Conservation (phyloP, 495 filamentous ascomycete genomes). For the Aspergillus nanangensis region DNA sequence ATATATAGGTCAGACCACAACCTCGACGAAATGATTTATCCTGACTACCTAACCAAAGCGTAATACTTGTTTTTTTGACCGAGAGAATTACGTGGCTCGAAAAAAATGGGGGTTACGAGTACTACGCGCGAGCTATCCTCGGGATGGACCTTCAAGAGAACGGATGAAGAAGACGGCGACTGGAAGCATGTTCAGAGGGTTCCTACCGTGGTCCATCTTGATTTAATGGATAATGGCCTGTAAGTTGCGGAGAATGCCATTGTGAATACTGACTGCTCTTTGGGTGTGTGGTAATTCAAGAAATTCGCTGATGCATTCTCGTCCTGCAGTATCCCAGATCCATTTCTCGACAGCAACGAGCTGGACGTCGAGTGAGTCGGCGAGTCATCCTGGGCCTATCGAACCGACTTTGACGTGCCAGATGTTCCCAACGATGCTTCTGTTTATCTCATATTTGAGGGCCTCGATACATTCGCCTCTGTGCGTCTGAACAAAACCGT, state of each 20-base stretch:
- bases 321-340: constrained; percentile 19
- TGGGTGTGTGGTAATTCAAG: too few relatives aligned
- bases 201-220: constrained; percentile 76
- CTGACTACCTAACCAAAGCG: too few relatives aligned
- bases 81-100: too few relatives aligned
- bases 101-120: too few relatives aligned
- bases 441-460: constrained; percentile 69
- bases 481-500: constrained; percentile 65
- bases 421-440: constrained; percentile 22
- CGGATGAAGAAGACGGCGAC: constrained; percentile 40
- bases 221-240: constrained; percentile 61
- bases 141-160: constrained; percentile 66
- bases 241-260: too few relatives aligned
- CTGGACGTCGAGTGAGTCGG: constrained; percentile 77
- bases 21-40: too few relatives aligned
- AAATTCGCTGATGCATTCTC: too few relatives aligned
- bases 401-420: constrained; percentile 55
- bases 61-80: too few relatives aligned
- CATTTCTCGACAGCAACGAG: constrained; percentile 77
- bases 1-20: too few relatives aligned
- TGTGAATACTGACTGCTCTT: too few relatives aligned
- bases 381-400: constrained; percentile 73
- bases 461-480: constrained; percentile 79
- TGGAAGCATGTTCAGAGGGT: constrained; percentile 63
- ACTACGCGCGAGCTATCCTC: too few relatives aligned